Evolutionary conservation across 805 yeast genomes (phyloP).

Genomic region (Yarrowia osloensis): DNA sequence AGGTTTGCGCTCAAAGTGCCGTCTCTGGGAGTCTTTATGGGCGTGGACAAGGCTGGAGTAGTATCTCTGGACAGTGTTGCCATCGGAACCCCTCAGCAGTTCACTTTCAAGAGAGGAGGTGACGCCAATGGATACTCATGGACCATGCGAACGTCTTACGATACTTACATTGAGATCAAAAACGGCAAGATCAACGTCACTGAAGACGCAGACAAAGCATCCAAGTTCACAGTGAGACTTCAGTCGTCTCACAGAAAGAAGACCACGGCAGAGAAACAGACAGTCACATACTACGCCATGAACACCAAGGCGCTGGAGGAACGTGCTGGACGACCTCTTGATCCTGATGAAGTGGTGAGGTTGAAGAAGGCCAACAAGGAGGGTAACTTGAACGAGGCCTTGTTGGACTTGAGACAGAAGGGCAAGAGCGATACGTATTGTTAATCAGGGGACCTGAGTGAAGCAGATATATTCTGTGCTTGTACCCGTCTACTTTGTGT

Average conservation of each 20-base stretch:
- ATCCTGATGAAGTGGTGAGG: constrained; percentile 34
- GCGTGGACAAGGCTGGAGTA: constrained; percentile 34
- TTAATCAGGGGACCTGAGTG: constrained; percentile 15
- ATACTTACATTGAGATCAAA: constrained; percentile 33
- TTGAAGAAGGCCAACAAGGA: constrained; percentile 38
- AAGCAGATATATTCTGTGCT: too few species aligned
- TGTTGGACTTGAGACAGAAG: constrained; percentile 41
- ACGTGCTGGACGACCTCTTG: constrained; percentile 38
- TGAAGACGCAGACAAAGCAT: constrained; percentile 34
- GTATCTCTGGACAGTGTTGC: constrained; percentile 43
- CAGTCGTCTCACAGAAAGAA: constrained; percentile 37
- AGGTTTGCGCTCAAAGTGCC: constrained; percentile 40
- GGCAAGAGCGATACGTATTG: constrained; percentile 41
- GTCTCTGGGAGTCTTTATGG: constrained; percentile 40
- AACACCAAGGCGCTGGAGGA: constrained; percentile 36
- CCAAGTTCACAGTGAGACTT: constrained; percentile 36
- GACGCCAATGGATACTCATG: constrained; percentile 36
- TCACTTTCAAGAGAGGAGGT: constrained; percentile 33
- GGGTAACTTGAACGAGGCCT: constrained; percentile 46
- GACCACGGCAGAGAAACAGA: constrained; percentile 6
- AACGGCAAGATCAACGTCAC: constrained; percentile 35
- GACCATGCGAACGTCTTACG: constrained; percentile 34
- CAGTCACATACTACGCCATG: constrained; percentile 21
- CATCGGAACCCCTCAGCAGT: constrained; percentile 41
- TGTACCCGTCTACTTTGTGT: too few species aligned